A percentile compares a stretch with the other conserved stretches of the same genome.
These are phyloP conservation scores for Boletus tomentosulus DNA, from an alignment of 768 basidiomycete species.

Conservation along the genomic window DNA sequence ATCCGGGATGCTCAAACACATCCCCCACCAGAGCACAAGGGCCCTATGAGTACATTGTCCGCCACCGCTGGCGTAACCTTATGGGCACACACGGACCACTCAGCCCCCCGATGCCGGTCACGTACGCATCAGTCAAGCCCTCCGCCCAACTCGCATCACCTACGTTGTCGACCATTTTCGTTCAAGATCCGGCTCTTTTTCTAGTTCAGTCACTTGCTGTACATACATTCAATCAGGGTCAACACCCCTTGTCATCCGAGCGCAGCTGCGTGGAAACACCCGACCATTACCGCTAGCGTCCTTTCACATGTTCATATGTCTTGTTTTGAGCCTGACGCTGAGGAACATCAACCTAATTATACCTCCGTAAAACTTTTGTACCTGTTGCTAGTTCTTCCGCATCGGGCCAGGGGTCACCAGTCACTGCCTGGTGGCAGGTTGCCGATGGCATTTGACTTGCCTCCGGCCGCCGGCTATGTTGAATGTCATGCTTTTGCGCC, in stretches of 20 bases:
- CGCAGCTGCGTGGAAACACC: constrained; percentile 20
- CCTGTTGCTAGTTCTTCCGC: neutral
- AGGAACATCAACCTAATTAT: constrained; percentile 12
- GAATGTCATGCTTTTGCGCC: constrained; percentile 4
- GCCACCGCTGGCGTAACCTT: neutral
- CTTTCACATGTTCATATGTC: neutral
- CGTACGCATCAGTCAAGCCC: constrained; percentile 11
- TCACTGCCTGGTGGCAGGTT: neutral
- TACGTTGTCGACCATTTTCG: constrained; percentile 14
- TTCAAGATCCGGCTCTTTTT: constrained; percentile 19
- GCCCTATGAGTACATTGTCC: neutral
- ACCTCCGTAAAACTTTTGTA: constrained; percentile 2
- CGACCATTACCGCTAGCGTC: constrained; percentile 1
- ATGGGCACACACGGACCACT: neutral
- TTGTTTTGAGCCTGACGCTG: neutral
- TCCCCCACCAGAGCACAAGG: neutral
- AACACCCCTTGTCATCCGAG: constrained; percentile 12
- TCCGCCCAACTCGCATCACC: constrained; percentile 28
- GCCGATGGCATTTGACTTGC: constrained; percentile 3
- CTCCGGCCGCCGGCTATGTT: constrained; percentile 7
- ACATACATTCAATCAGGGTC: constrained; percentile 18
- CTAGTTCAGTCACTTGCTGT: constrained; percentile 8
- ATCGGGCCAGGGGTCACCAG: neutral
- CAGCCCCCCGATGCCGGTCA: constrained; percentile 10
- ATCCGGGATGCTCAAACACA: constrained; percentile 8